These are phyloP conservation scores for Jatropha curcas DNA, from an alignment of 345 rosid genomes.

Conservation along the genomic window DNA sequence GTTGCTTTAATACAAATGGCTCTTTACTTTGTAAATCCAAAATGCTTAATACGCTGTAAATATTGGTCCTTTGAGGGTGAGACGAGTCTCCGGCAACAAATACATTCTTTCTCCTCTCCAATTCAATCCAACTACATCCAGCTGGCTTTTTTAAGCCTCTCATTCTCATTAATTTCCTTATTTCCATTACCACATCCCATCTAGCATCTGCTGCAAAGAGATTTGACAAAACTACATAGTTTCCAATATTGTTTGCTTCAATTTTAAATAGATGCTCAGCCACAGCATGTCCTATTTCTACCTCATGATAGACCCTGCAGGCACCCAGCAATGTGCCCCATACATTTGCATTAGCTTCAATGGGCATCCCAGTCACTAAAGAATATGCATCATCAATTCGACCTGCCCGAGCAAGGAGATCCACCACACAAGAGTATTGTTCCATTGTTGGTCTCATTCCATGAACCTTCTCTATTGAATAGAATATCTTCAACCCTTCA, in stretches of 20 bases:
- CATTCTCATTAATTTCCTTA: constrained; percentile 67
- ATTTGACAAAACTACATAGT: constrained; percentile 76
- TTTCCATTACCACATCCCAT: constrained; percentile 75
- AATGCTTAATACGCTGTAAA: constrained; percentile 39
- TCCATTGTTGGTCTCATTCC: constrained; percentile 66
- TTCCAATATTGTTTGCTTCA: constrained; percentile 59
- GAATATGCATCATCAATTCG: constrained; percentile 67
- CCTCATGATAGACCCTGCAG: constrained; percentile 60
- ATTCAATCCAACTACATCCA: constrained; percentile 94
- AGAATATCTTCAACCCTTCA: constrained; percentile 64
- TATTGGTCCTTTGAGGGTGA: constrained; percentile 55
- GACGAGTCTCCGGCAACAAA: constrained; percentile 76
- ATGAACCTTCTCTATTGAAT: constrained; percentile 48
- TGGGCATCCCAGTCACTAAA: constrained; percentile 57
- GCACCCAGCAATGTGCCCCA: constrained; percentile 86
- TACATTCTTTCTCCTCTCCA: constrained; percentile 50
- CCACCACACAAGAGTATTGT: constrained; percentile 75
- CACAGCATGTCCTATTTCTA: constrained; percentile 57
- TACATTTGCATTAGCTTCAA: constrained; percentile 60
- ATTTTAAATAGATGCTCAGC: constrained; percentile 61
- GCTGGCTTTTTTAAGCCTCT: constrained; percentile 75
- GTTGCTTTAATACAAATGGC: constrained; percentile 34
- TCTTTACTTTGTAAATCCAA: constrained; percentile 64
- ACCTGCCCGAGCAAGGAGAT: constrained; percentile 88
- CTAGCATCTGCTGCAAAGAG: constrained; percentile 77